Evolutionary conservation across 257 asterid species (phyloP), one percentile per base, ranked within the genome.

Genomic region (Jacaranda copaia): DNA sequence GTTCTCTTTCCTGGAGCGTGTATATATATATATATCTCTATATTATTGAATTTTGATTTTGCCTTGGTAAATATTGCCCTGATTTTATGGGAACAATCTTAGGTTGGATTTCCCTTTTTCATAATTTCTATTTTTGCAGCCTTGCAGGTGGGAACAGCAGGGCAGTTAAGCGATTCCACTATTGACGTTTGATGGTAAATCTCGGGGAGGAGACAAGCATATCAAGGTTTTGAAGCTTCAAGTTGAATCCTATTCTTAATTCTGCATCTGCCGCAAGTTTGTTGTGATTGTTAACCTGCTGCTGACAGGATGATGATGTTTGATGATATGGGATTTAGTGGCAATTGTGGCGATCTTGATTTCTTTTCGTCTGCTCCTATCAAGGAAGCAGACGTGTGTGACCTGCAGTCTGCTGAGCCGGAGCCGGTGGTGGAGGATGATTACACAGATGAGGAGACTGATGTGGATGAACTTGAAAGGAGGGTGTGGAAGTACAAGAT

Each of bases 401-500:
- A 79, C 16, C 81, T 79, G 1, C 89, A 46, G 73, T 64, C 84
- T 32, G 81, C 86, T 0, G 90, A 83, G 83, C 80, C 81, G 1
- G 97, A 84, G 64, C 75, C 81, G 1, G 83, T 49, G n/a, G 87
- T 68, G 11, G 97, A 90, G 60, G 97, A 93, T 14, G 98, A 93
- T 14, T 90, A 90, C 76, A 81, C 87, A 0, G 96, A 91, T 63
- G 98, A 91, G 11, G 98, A 93, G 71, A 87, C 89, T 4, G 97
- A 92, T 42, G 91, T 89, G 70, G 92, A 93, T 80, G 98, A 93
- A 61, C 91, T 93, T 7, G 97, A 93, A 85, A 86, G 87, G 81
- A 84, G 98, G 70, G 76, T 93, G 91, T 93, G 98, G 98, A 84
- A 93, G 81, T 91, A 92, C 80, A 91, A 90, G 80, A 89, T 93